phyloP scores from a whole-genome alignment of 2,329 filamentous ascomycete species.

The Fusarium sp. region DNA sequence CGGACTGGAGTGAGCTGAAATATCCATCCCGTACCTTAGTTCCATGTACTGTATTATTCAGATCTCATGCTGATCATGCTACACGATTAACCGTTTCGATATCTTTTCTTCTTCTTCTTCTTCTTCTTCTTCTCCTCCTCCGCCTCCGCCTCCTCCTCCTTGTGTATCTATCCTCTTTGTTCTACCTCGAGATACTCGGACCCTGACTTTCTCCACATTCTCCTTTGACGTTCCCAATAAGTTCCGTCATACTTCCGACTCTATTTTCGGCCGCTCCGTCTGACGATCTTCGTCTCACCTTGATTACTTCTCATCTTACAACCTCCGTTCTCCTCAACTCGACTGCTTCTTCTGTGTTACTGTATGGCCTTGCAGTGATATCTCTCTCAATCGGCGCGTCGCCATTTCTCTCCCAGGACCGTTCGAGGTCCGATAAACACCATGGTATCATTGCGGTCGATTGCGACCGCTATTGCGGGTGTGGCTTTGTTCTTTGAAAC shows the following conservation, averaged over 20 bases:
- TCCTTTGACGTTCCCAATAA: conserved; percentile 9
- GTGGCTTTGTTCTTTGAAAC: conserved; percentile 46
- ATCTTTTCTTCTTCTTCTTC: neutral
- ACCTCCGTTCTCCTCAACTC: neutral
- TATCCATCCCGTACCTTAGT: neutral
- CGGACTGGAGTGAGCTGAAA: neutral
- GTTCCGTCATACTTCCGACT: neutral
- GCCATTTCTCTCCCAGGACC: conserved; percentile 29
- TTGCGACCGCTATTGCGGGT: conserved; percentile 46
- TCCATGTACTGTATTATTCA: conserved; percentile 5
- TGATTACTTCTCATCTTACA: conserved; percentile 15
- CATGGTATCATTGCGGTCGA: conserved; percentile 48
- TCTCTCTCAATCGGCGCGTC: conserved; percentile 14
- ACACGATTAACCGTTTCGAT: neutral
- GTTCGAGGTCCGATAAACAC: conserved; percentile 31
- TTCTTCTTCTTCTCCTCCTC: neutral
- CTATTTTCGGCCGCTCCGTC: conserved; percentile 15
- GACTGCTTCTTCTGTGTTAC: neutral
- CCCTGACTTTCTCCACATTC: conserved; percentile 15
- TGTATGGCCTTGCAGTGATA: conserved; percentile 36
- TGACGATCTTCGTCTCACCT: conserved; percentile 28
- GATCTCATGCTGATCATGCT: conserved; percentile 18
- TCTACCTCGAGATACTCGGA: conserved; percentile 3
- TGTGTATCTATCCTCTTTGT: neutral
- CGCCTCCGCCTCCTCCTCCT: neutral